Evolutionary conservation across 768 basidiomycete species (phyloP).

Genomic region (Tricholoma sp.): DNA sequence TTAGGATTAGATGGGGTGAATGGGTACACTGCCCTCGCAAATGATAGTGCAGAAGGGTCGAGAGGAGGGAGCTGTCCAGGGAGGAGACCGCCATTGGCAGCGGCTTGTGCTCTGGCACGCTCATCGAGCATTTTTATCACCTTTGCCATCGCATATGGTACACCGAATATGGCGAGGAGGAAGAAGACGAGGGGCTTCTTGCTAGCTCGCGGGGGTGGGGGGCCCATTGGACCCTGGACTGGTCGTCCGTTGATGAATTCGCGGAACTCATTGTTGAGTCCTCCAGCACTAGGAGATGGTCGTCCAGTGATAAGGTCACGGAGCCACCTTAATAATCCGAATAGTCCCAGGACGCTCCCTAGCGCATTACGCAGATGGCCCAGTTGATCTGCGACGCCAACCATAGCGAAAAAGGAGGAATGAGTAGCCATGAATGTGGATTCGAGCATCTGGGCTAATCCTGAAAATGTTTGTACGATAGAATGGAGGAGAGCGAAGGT

Average conservation of each 20-base stretch:
- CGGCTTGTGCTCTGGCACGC: constrained; percentile 48
- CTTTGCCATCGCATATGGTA: constrained; percentile 91
- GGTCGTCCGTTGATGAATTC: constrained; percentile 69
- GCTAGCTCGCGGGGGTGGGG: constrained; percentile 55
- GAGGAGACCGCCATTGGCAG: constrained; percentile 31
- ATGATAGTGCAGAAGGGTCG: constrained; percentile 77
- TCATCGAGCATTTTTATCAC: constrained; percentile 75
- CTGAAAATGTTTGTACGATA: constrained; percentile 92
- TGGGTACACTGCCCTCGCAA: constrained; percentile 76
- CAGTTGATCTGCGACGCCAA: constrained; percentile 94
- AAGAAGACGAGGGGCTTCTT: constrained; percentile 92
- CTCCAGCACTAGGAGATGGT: constrained; percentile 18
- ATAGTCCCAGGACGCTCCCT: constrained; percentile 89
- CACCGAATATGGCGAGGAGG: constrained; percentile 87
- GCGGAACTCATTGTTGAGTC: constrained; percentile 63
- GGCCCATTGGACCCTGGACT: constrained; percentile 41
- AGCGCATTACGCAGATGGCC: constrained; percentile 87
- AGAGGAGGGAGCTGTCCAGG: constrained; percentile 50
- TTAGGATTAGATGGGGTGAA: constrained; percentile 71
- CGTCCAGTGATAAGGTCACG: constrained; percentile 52
- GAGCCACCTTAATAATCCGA: constrained; percentile 87
- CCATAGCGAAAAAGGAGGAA: constrained; percentile 94
- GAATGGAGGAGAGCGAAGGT: constrained; percentile 93
- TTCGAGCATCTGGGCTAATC: constrained; percentile 96
- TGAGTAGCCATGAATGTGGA: constrained; percentile 97